Base-by-base conservation (phyloP, 2,329 filamentous ascomycete genomes). In the Whalleya microplaca region DNA sequence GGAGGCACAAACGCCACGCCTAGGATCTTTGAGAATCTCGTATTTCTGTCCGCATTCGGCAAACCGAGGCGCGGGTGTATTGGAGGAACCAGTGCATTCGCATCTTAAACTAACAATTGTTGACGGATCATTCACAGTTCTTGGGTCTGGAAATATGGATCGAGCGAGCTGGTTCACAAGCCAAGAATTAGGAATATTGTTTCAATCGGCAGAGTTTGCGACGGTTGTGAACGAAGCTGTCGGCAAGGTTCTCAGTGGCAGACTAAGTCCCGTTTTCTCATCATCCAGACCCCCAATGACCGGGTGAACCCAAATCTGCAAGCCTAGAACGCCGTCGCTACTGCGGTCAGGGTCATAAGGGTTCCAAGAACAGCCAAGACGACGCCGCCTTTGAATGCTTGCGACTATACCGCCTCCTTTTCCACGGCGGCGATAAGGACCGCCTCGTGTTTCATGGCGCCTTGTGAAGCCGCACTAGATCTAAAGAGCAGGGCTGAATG, bases 111-210 rank as follows among this genome's bases (percentile, higher is more conserved):
- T 92, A 68, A 88, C 85, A 0, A 80, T 92, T 51, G 82, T 94
- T 2, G 91, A 96, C 69, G 78, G 79, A 1, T 78, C 85, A 58
- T 84, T 86, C 19, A 78, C 87, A 1, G 79, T 95, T 0, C 75
- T 95, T 2, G 91, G 91, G 0, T 93, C 89, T 18, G 91, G 90
- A 1, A 96, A 96, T 69, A 85, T 93, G 80, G 91, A 96, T 73
- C 83, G 91, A 1, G 90, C 91, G 7, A 93, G 89, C 69, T 95
- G 90, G 89, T 93, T 85, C 73, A 95, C 91, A 4, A 93, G 89
- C 71, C 91, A 95, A 73, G 91, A 96, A 73, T 76, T 95, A 20
- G 91, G 91, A 1, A 77, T 95, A 27, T 66, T 86, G 41, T 81
- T 86, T 52, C 74, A 80, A 44, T 74, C 72, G 29, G 50, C 41